Evolutionary conservation across 352 stramenopile species (phyloP).

Genomic region (Thraustochytrium striatum): DNA sequence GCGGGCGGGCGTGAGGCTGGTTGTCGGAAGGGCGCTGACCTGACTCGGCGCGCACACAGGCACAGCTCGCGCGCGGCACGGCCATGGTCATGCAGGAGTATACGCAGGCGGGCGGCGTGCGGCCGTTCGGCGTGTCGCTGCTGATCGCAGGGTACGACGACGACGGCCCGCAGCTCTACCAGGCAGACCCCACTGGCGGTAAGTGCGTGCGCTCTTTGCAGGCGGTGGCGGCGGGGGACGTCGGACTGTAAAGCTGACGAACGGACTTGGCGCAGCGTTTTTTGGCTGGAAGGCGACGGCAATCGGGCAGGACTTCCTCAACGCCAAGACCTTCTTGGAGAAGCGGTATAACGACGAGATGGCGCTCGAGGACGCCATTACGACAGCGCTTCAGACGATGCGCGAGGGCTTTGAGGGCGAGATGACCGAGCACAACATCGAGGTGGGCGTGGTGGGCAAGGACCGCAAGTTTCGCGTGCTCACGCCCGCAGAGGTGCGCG

Average conservation of each 20-base stretch:
- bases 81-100: slow-evolving; percentile 97
- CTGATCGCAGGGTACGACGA: slow-evolving; percentile 96
- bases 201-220: no score
- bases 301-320: slow-evolving; percentile 95
- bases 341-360: slow-evolving; percentile 92
- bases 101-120: slow-evolving; percentile 84
- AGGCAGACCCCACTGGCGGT: slow-evolving; percentile 59
- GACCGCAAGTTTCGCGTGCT: slow-evolving; percentile 95
- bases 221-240: no score
- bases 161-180: slow-evolving; percentile 93
- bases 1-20: no score
- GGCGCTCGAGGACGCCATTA: slow-evolving; percentile 98
- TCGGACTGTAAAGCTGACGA: no score
- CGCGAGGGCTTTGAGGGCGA: slow-evolving; percentile 96
- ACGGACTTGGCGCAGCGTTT: no score
- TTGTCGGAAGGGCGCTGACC: no score
- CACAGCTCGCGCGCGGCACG: slow-evolving; percentile 90
- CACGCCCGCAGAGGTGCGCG: slow-evolving; percentile 93
- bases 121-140: slow-evolving; percentile 96
- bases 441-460: slow-evolving; percentile 93
- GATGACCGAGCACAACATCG: slow-evolving; percentile 97
- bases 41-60: no score
- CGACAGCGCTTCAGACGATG: slow-evolving; percentile 97
- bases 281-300: slow-evolving; percentile 99
- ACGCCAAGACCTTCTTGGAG: slow-evolving; percentile 98